Base-by-base conservation (phyloP, 2,329 filamentous ascomycete species). In the Canariomyces notabilis region DNA sequence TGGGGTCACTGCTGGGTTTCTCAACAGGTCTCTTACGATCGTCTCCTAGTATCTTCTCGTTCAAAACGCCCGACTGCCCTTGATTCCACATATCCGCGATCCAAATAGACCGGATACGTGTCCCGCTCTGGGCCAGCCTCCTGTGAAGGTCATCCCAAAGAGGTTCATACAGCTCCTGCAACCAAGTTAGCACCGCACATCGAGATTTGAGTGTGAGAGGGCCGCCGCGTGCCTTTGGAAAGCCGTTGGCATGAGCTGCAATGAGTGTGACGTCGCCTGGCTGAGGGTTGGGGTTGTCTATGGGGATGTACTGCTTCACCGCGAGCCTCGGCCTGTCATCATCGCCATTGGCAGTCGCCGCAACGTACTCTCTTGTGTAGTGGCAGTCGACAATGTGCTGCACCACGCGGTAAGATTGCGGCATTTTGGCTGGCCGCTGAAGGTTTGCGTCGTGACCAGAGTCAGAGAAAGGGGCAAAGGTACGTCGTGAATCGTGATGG, bases 31-130 rank as follows among this genome's bases (percentile, higher is more conserved):
- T 2, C 44, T 29, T 14, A 51, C 49, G 89, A 64, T 97, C 90
- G 64, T 95, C 87, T 46, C 90, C 91, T 1, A 95, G 69, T 9
- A 75, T 72, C 33, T 74, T 63, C 65, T 90, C 85, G 63, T 96
- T 97, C 34, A 94, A 61, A 9, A 87, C 70, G 32, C 85, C 81
- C 61, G 87, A 94, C 58, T 80, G 73, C 29, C 90, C 90, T 69
- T 96, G 87, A 62, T 89, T 83, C 22, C 87, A 82, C n/a, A 86
- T 80, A 67, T 97, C 91, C 51, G 88, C 83, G 57, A 95, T 93
- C 86, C 87, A 95, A 57, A 97, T 90, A 51, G 79, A 74, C 47
- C 88, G 79, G 57, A 97, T 87, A 2, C 76, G 74, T 57, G 94
- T 79, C 15, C 80, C 82, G 46, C 74, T 70, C 12, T 66, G 62